A percentile compares a stretch with the other conserved stretches of the same genome.
These are phyloP conservation scores for Castanea mollissima DNA, from an alignment of 306 rosid species.

Conservation along the genomic window DNA sequence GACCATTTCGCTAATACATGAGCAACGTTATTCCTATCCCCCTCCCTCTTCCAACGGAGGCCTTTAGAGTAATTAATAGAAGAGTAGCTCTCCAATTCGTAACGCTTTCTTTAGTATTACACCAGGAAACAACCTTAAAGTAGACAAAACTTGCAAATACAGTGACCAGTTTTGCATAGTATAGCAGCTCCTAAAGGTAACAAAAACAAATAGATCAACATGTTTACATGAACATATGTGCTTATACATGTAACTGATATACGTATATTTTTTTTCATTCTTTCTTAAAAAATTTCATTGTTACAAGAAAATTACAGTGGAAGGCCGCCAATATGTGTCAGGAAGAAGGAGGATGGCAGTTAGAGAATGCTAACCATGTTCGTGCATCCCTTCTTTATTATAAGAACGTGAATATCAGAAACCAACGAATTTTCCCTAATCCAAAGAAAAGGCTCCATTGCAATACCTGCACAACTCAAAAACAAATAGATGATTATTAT, in stretches of 20 bases:
- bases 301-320: constrained; percentile 19
- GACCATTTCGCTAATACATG: too few species aligned
- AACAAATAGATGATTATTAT: constrained; percentile 7
- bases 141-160: too few species aligned
- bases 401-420: neutral
- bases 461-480: constrained; percentile 66
- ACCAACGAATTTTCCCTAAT: constrained; percentile 29
- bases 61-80: too few species aligned
- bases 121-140: too few species aligned
- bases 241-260: constrained; percentile 1
- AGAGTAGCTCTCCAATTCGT: too few species aligned
- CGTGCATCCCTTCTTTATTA: neutral
- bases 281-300: constrained; percentile 8
- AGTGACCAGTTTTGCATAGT: too few species aligned
- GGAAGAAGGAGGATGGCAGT: neutral
- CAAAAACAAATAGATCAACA: too few species aligned
- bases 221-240: neutral
- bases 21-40: too few species aligned
- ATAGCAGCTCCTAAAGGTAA: too few species aligned
- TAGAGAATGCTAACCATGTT: constrained; percentile 10
- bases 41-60: too few species aligned
- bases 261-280: neutral
- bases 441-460: constrained; percentile 80
- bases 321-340: neutral
- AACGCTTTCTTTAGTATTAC: too few species aligned